Conservation (phyloP, 257 asterid genomes). For the Haberlea rhodopensis region DNA sequence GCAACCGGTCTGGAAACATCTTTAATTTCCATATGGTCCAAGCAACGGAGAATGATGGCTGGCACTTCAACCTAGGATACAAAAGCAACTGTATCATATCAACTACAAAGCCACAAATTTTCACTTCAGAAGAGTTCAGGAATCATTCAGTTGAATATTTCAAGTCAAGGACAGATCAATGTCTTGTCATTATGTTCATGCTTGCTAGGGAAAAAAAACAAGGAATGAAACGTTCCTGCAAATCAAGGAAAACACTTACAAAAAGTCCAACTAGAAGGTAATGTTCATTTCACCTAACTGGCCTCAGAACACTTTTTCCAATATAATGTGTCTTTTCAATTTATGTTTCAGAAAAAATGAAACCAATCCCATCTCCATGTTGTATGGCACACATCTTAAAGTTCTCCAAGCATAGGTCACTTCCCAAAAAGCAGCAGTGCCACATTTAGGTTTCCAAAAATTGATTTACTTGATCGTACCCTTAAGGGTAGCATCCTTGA, state of each 20-base stretch:
- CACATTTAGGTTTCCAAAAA: constrained; percentile 6
- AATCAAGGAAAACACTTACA: constrained; percentile 1
- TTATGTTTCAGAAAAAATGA: constrained; percentile 12
- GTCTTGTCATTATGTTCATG: constrained; percentile 6
- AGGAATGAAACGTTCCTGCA: constrained; percentile 12
- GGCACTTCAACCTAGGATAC: constrained; percentile 68
- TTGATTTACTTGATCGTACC: too few relatives aligned
- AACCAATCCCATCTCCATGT: constrained; percentile 16
- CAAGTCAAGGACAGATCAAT: neutral
- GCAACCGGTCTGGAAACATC: constrained; percentile 83
- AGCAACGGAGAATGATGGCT: constrained; percentile 60
- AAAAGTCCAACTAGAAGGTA: neutral
- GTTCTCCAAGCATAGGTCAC: constrained; percentile 16
- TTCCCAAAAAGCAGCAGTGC: neutral
- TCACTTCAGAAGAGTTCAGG: constrained; percentile 16
- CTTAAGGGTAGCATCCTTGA: too few relatives aligned
- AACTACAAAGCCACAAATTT: constrained; percentile 16
- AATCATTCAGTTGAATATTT: constrained; percentile 1
- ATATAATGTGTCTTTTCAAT: constrained; percentile 14
- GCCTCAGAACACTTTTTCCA: neutral
- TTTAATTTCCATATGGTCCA: constrained; percentile 74
- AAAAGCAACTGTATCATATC: constrained; percentile 22
- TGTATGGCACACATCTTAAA: constrained; percentile 9
- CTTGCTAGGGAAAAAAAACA: constrained; percentile 8
- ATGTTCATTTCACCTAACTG: neutral